A percentile compares a stretch with the other conserved stretches of the same genome.
Evolutionary conservation across 441 rosid species (phyloP).

Genomic region (Pelargonium australe): DNA sequence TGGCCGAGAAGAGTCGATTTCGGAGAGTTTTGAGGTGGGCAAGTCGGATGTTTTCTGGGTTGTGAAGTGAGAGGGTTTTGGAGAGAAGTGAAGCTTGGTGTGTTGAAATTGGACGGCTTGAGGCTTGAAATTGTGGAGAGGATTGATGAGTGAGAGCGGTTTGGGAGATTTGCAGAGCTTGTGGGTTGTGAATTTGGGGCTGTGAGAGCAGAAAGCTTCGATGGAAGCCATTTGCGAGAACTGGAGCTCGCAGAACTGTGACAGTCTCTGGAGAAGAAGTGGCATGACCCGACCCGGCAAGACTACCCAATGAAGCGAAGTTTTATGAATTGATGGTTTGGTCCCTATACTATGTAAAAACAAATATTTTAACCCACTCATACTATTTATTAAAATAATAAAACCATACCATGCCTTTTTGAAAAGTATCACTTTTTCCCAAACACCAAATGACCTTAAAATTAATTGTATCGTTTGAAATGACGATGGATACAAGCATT

Average conservation of each 20-base stretch:
- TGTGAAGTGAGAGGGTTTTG: constrained; percentile 18
- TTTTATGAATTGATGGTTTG: too few species aligned
- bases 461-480: too few species aligned
- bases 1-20: constrained; percentile 18
- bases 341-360: too few species aligned
- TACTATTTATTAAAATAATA: too few species aligned
- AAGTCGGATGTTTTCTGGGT: constrained; percentile 4
- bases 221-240: constrained; percentile 24
- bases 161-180: constrained; percentile 13
- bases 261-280: background rate
- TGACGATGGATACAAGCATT: too few species aligned
- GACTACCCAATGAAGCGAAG: too few species aligned
- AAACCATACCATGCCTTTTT: too few species aligned
- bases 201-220: constrained; percentile 15
- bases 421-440: too few species aligned
- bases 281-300: background rate
- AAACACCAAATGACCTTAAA: too few species aligned
- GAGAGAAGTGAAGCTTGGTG: constrained; percentile 21
- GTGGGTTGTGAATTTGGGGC: constrained; percentile 12
- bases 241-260: background rate
- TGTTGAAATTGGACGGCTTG: constrained; percentile 18
- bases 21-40: constrained; percentile 21
- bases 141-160: constrained; percentile 9
- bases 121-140: constrained; percentile 18
- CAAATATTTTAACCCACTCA: too few species aligned